phyloP scores from a whole-genome alignment of 2,329 filamentous ascomycete genomes.

The Talaromyces sp. region DNA sequence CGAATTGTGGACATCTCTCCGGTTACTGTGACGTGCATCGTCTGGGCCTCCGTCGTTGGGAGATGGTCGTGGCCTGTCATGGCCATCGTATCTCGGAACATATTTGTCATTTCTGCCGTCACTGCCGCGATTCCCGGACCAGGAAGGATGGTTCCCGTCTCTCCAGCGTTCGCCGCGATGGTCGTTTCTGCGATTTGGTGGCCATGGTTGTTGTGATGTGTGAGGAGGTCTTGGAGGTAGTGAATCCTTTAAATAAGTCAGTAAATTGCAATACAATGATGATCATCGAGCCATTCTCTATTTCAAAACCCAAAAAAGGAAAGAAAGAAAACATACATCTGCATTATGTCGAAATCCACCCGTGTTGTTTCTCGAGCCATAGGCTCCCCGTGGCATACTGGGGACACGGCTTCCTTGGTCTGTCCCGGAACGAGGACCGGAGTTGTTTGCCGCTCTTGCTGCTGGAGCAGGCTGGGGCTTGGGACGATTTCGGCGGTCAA shows the following conservation, averaged over 20 bases:
- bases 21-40: constrained; percentile 12
- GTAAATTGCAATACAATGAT: constrained; percentile 13
- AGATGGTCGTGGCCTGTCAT: constrained; percentile 1
- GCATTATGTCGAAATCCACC: constrained; percentile 20
- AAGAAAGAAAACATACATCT: constrained; percentile 13
- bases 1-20: constrained; percentile 26
- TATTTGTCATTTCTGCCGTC: constrained; percentile 32
- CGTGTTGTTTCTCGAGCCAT: constrained; percentile 20
- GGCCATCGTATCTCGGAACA: constrained; percentile 28
- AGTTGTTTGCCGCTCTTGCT: constrained; percentile 54
- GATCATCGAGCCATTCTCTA: not conserved
- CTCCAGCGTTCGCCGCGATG: constrained; percentile 24
- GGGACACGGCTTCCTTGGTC: constrained; percentile 33
- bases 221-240: constrained; percentile 34
- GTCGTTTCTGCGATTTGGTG: constrained; percentile 21
- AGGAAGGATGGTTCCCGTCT: constrained; percentile 22
- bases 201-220: constrained; percentile 25
- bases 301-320: not conserved
- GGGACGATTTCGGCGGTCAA: constrained; percentile 86
- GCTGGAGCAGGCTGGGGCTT: constrained; percentile 74
- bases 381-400: constrained; percentile 25
- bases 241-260: constrained; percentile 20
- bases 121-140: constrained; percentile 16
- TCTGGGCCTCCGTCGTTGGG: constrained; percentile 10
- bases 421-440: constrained; percentile 23